Base-by-base conservation (phyloP, 2,329 filamentous ascomycete species). In the Pestalotiopsis sp. region DNA sequence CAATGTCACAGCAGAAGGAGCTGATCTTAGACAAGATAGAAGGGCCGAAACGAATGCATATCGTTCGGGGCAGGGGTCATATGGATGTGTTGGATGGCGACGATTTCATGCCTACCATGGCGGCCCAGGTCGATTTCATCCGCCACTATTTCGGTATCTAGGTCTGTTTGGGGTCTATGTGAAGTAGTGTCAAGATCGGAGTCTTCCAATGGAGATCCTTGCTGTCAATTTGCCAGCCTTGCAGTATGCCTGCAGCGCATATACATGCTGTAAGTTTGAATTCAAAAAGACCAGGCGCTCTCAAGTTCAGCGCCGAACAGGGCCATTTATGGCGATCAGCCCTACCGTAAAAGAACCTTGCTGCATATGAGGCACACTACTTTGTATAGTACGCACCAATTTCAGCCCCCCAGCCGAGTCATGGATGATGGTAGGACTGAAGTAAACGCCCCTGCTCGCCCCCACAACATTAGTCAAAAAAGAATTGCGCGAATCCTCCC, bases 1-100 rank as follows among this genome's bases (percentile, higher is more conserved):
- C 56, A 6, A 30, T 30, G 24, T 10, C n/a, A 24, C n/a, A 58
- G 24, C 56, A 58, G 56, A 58, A 58, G 24, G 56, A 58, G 56
- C 56, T 58, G 7, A 64, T 64, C 5, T 64, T 30, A 13, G 39
- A 64, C 20, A 14, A 11, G 61, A 24, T 64, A 14, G 61, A 64
- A n/a, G 61, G 22, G 20, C 24, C 61, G 39, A 64, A 55, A 22
- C 4, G 52, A 14, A n/a, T 64, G n/a, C 40, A 58, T 30, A 13
- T 65, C 24, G 63, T 65, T 10, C 10, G 4, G 7, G n/a, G n/a
- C 1, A n/a, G 7, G 17, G 63, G 63, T 1, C 63, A 65, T 39
- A 65, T 65, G 63, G 48, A 65, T 57, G 63, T 57, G 4, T 24
- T 65, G 26, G 48, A 65, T 22, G 44, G 63, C 3, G 48, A 57